Percentiles rank a stretch among this genome's conserved stretches.
These are phyloP conservation scores for Fusarium heterosporum DNA, from an alignment of 2,329 filamentous ascomycete species.

Conservation along the genomic window DNA sequence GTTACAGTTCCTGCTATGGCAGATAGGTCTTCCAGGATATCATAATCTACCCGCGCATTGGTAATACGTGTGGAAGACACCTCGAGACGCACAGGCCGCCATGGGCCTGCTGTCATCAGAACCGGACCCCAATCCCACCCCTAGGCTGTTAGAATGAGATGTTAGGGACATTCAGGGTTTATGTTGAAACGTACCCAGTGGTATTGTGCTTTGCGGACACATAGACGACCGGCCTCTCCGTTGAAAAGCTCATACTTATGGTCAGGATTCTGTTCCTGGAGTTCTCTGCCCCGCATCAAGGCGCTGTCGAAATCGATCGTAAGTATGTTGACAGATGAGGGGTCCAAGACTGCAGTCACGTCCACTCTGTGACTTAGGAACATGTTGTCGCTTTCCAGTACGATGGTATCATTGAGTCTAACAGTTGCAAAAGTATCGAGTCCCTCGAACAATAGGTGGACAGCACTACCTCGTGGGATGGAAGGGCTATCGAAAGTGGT, in stretches of 20 bases:
- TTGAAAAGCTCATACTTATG: constrained; percentile 22
- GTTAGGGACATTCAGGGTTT: fast-evolving
- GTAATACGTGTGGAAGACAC: constrained; percentile 65
- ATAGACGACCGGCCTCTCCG: constrained; percentile 51
- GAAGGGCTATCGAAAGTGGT: background rate
- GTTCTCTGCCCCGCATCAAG: background rate
- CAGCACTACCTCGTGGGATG: background rate
- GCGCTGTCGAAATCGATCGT: constrained; percentile 13
- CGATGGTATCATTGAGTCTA: background rate
- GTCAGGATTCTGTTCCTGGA: constrained; percentile 5
- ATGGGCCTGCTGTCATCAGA: constrained; percentile 71
- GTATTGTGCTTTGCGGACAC: constrained; percentile 72
- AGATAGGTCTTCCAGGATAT: background rate
- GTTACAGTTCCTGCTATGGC: background rate
- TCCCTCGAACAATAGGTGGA: constrained; percentile 3
- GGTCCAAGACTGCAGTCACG: background rate
- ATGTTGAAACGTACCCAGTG: constrained; percentile 60
- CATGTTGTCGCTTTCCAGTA: constrained; percentile 13
- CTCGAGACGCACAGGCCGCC: constrained; percentile 75
- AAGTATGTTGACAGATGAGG: background rate
- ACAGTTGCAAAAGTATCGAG: constrained; percentile 10
- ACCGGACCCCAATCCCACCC: constrained; percentile 79
- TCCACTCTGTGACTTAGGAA: constrained; percentile 9
- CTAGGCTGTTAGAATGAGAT: background rate
- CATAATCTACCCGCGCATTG: constrained; percentile 61